Conservation (phyloP, 2,329 filamentous ascomycete species). For the Harringtonia aguacate region DNA sequence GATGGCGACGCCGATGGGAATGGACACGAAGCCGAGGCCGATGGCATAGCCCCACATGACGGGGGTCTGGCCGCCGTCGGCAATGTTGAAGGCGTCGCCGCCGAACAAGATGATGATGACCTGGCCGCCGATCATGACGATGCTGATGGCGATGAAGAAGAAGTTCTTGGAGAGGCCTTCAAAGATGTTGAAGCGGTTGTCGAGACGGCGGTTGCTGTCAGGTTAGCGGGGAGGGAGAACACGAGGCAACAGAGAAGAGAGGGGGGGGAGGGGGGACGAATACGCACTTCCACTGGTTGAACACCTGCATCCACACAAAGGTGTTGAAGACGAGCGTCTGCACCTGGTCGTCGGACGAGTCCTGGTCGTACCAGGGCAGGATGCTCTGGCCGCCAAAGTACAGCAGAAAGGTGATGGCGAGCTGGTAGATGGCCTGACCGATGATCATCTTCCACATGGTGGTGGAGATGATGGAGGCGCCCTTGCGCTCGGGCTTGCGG, state of each 20-base stretch:
- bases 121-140: conserved; percentile 81
- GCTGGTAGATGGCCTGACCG: conserved; percentile 82
- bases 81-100: conserved; percentile 68
- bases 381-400: conserved; percentile 43
- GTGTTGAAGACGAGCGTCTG: conserved; percentile 90
- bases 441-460: conserved; percentile 99
- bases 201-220: conserved; percentile 70
- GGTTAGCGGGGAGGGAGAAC: conserved; percentile 13
- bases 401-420: conserved; percentile 67
- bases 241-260: neutral
- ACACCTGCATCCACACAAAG: conserved; percentile 99
- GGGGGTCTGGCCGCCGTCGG: conserved; percentile 47
- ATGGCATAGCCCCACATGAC: conserved; percentile 83
- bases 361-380: conserved; percentile 26
- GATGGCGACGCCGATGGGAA: conserved; percentile 72
- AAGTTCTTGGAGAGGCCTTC: conserved; percentile 76
- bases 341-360: conserved; percentile 37
- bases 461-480: conserved; percentile 59
- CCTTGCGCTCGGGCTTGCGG: conserved; percentile 55
- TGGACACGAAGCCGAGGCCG: conserved; percentile 70
- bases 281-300: conserved; percentile 89
- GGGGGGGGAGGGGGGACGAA: too few species aligned
- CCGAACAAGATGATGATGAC: conserved; percentile 85
- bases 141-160: conserved; percentile 81
- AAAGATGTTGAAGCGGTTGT: conserved; percentile 93